Evolutionary conservation across 176 grass and related monocot genomes (phyloP), one percentile per base, ranked within the genome.

Genomic region (Musa acuminata): DNA sequence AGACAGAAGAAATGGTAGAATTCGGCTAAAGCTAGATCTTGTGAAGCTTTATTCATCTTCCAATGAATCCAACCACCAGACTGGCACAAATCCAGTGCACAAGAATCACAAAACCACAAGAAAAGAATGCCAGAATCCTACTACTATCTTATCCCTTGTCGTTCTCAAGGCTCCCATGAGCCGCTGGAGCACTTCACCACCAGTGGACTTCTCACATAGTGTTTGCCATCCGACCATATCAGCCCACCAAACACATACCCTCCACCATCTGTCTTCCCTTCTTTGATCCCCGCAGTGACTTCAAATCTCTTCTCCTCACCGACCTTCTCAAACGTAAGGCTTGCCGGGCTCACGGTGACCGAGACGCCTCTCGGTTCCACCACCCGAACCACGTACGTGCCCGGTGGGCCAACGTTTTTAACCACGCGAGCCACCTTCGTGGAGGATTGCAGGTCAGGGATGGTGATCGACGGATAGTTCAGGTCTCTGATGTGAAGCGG

Each of bases 401-500:
- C 75, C 0, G 60, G 75, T 5, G 75, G 25, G 2, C 75, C 75
- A 8, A 77, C 75, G 19, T 77, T 77, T 43, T 77, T 77, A 48
- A 77, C 3, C 43, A 23, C 59, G 35, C 75, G 48, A 17, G 75
- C 26, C 27, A 64, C n/a, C 1, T 3, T 51, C 8, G 8, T 13
- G 9, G 49, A 51, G 43, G 4, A 23, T 16, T 59, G 51, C 17
- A 77, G 29, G 10, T 52, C n/a, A 16, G 75, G 75, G 25, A 52
- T n/a, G n/a, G 75, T 64, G 48, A 77, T 77, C 0, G 75, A 64
- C 51, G 75, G 75, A 48, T 77, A 77, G 19, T 77, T 77, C 21
- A 77, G 48, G 57, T 77, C 60, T 20, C 52, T 49, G 55, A 77
- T 23, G 5, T 50, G 51, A 3, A 52, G 10, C 10, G 75, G 60